Percentiles rank a stretch among this genome's conserved stretches.
Evolutionary conservation across 83 land plant species (phyloP).

Genomic region (Picea mariana): DNA sequence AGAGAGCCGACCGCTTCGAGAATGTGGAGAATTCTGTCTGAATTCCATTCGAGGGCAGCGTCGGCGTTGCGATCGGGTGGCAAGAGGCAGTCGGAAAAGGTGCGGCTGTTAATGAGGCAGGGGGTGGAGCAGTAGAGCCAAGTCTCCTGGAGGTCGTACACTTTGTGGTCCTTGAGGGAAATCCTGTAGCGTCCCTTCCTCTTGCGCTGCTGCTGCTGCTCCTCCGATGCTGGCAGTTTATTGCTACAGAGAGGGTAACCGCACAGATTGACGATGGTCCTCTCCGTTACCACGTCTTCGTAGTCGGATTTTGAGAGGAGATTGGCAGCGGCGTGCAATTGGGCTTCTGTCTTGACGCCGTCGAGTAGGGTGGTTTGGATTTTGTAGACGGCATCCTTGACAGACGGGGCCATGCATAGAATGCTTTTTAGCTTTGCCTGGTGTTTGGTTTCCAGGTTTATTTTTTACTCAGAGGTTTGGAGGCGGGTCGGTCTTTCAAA

Average conservation of each 20-base stretch:
- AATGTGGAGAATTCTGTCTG: slow-evolving; percentile 24
- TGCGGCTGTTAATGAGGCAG: slow-evolving; percentile 69
- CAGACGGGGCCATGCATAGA: not conserved
- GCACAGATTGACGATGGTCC: slow-evolving; percentile 62
- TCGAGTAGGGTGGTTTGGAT: slow-evolving; percentile 65
- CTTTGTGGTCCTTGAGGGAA: slow-evolving; percentile 85
- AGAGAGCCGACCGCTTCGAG: slow-evolving; percentile 32
- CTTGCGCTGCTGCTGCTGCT: slow-evolving; percentile 45
- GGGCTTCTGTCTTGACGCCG: slow-evolving; percentile 41
- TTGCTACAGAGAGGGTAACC: slow-evolving; percentile 78
- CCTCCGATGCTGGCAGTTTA: slow-evolving; percentile 31
- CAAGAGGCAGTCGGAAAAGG: slow-evolving; percentile 52
- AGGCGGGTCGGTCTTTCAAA: too few relatives aligned
- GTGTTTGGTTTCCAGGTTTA: too few relatives aligned
- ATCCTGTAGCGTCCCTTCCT: slow-evolving; percentile 59
- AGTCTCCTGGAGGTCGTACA: slow-evolving; percentile 84
- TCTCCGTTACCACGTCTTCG: slow-evolving; percentile 76
- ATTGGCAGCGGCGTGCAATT: slow-evolving; percentile 64
- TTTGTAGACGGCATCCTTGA: slow-evolving; percentile 58
- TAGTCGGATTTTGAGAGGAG: slow-evolving; percentile 73
- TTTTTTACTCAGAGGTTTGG: too few relatives aligned
- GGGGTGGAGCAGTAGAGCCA: slow-evolving; percentile 64
- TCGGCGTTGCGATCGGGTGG: slow-evolving; percentile 17
- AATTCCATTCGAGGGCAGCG: slow-evolving; percentile 24
- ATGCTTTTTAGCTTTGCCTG: too few relatives aligned